Base-by-base conservation (phyloP, 768 basidiomycete genomes). In the Rhizopogon sp. region DNA sequence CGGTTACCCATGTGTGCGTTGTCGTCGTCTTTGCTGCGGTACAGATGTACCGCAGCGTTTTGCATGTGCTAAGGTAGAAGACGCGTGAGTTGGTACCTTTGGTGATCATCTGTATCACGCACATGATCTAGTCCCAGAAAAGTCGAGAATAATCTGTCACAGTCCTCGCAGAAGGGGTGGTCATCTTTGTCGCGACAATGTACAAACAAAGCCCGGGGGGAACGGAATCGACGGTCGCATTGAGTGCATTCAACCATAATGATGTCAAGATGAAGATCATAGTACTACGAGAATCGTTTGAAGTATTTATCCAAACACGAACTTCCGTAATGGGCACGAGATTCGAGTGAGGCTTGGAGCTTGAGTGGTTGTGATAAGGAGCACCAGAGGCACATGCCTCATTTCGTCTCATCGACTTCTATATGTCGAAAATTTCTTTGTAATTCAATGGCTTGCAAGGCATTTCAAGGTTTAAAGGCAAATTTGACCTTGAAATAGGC, bases 141-240 rank as follows among this genome's bases (percentile, higher is more conserved):
- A 41, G 53, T 54, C 3, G 31, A 35, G 50, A 66, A 67, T 37
- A 62, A 51, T n/a, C 57, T 54, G n/a, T 61, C 20, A 37, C 66
- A 67, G 17, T 54, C 37, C 22, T 46, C 46, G 45, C 66, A 67
- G 22, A 51, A 57, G 13, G 59, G 45, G 39, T 65, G 65, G 39
- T 60, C 60, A 14, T 22, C 17, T 35, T 54, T 58, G 54, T 64
- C 58, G 39, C 54, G 52, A 45, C 56, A 61, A 50, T 68, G 66
- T 28, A 60, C 59, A 39, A 57, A 56, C 11, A 60, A 52, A 4
- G 67, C 65, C 14, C 29, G 28, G 10, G 51, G 5, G n/a, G 51
- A 49, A 53, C 25, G 20, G 20, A 35, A 53, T 51, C 20, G 35
- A 31, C 20, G 33, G 20, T 42, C 13, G 6, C 42, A 53, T 37